Evolutionary conservation across 1,139 yeast species (phyloP).

Genomic region (Candida neerlandica): DNA sequence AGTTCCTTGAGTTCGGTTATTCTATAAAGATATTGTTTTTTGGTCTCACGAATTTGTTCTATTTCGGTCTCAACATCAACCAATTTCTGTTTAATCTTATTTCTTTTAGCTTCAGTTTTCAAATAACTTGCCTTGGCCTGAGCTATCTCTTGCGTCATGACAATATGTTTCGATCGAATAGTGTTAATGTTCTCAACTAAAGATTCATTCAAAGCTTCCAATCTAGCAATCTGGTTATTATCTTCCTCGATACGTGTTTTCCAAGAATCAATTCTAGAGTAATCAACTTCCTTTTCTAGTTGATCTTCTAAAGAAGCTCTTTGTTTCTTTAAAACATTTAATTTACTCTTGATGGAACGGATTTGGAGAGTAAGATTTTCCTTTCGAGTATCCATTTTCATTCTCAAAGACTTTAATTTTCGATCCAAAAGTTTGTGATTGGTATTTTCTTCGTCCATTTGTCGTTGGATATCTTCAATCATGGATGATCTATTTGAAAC

Average conservation of each 20-base stretch:
- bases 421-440: conserved; percentile 21
- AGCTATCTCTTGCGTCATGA: conserved; percentile 11
- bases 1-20: conserved; percentile 12
- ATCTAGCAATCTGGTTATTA: conserved; percentile 27
- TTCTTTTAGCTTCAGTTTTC: neutral
- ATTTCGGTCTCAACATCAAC: conserved; percentile 18
- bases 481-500: conserved; percentile 22
- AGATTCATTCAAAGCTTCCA: conserved; percentile 31
- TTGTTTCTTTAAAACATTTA: conserved; percentile 20
- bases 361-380: conserved; percentile 19
- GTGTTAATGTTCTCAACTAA: conserved; percentile 27
- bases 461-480: conserved; percentile 19
- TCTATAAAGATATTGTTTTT: conserved; percentile 18
- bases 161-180: conserved; percentile 6
- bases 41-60: conserved; percentile 10
- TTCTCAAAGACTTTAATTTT: conserved; percentile 18
- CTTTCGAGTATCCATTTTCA: conserved; percentile 18
- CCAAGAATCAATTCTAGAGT: conserved; percentile 33
- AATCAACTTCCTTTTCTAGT: conserved; percentile 38
- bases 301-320: conserved; percentile 28
- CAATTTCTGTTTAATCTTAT: conserved; percentile 11
- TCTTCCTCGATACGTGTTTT: conserved; percentile 33
- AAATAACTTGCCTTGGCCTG: conserved; percentile 12
- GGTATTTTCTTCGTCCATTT: conserved; percentile 19
- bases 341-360: conserved; percentile 17